Evolutionary conservation across 148 eudicot species (phyloP).

Genomic region (Limonium bicolor): DNA sequence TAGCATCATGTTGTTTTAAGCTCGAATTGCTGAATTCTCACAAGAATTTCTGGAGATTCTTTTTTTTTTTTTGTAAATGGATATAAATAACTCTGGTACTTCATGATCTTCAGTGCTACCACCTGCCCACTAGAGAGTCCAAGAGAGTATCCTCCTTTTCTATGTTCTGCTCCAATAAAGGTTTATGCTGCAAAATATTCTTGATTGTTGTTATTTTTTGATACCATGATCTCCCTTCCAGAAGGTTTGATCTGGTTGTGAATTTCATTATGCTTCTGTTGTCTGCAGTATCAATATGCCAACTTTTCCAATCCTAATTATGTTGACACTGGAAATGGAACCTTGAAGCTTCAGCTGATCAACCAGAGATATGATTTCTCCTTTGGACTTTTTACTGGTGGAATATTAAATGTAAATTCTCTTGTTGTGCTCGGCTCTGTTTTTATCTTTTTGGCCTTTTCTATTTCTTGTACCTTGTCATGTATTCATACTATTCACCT

Average conservation of each 20-base stretch:
- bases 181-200: constrained; percentile 10
- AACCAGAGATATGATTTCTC: constrained; percentile 83
- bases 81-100: too few species aligned
- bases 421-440: too few species aligned
- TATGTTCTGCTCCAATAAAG: constrained; percentile 84
- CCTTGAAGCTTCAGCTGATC: constrained; percentile 62
- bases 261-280: background rate
- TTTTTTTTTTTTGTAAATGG: too few species aligned
- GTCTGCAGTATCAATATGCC: constrained; percentile 79
- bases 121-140: constrained; percentile 40
- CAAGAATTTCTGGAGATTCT: too few species aligned
- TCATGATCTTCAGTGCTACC: constrained; percentile 44
- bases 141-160: constrained; percentile 32
- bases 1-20: too few species aligned
- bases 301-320: constrained; percentile 46
- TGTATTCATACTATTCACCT: too few species aligned
- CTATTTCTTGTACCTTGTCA: too few species aligned
- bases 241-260: too few species aligned
- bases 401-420: constrained; percentile 37
- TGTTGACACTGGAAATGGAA: constrained; percentile 39
- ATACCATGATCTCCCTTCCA: too few species aligned
- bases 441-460: too few species aligned
- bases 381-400: constrained; percentile 74
- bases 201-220: background rate
- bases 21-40: too few species aligned